Evolutionary conservation across 169 alveolate species (phyloP).

Genomic region (Babesia bigemina): DNA sequence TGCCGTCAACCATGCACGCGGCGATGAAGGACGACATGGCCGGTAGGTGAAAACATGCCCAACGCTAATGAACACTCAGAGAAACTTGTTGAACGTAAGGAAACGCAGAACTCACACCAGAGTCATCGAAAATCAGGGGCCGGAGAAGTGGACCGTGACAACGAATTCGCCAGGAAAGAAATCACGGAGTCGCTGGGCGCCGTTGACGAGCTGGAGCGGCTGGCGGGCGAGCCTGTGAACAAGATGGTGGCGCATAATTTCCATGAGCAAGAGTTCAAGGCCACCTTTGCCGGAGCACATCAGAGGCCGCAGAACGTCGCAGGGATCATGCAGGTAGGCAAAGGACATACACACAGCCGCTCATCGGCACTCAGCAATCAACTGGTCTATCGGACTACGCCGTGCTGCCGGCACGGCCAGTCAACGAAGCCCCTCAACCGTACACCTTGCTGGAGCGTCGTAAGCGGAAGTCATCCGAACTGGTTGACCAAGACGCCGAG

Average conservation of each 20-base stretch:
- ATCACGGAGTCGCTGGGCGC: not conserved
- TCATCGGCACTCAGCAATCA: not conserved
- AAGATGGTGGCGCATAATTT: constrained; percentile 47
- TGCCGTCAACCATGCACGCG: constrained; percentile 48
- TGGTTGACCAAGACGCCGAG: constrained; percentile 26
- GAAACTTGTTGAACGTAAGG: constrained; percentile 7
- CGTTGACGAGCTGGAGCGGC: constrained; percentile 24
- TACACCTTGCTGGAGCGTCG: constrained; percentile 13
- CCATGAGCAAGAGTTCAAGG: constrained; percentile 32
- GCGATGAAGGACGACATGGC: constrained; percentile 33
- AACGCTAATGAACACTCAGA: not conserved
- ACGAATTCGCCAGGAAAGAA: constrained; percentile 4
- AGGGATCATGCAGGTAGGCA: constrained; percentile 5
- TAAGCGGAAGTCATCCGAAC: constrained; percentile 28
- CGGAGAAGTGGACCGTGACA: constrained; percentile 36
- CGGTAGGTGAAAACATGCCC: not conserved
- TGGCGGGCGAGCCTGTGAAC: constrained; percentile 25
- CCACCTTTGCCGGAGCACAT: not conserved
- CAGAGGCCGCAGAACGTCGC: not conserved
- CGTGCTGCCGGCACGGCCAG: not conserved
- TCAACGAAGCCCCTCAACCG: not conserved
- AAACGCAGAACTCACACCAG: not conserved
- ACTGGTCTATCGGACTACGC: constrained; percentile 35
- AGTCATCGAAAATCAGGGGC: constrained; percentile 23
- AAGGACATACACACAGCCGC: not conserved